phyloP scores from a whole-genome alignment of 2,329 filamentous ascomycete genomes.

The Clathrospora elynae region DNA sequence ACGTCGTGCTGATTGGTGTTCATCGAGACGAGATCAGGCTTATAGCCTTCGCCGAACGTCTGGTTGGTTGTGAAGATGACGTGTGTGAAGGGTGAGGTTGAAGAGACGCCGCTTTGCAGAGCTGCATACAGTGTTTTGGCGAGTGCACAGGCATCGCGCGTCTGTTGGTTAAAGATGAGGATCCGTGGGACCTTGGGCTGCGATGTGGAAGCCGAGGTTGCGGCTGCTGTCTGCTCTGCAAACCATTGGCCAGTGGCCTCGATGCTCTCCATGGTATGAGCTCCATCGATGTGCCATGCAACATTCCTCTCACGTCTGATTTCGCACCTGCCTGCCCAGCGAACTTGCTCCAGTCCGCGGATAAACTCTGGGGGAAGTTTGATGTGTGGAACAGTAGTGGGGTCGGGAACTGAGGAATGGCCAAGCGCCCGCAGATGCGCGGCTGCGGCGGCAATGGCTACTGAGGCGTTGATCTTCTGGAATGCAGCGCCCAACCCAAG shows the following conservation, averaged over 20 bases:
- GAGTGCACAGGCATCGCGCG: conserved; percentile 72
- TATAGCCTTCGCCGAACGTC: conserved; percentile 66
- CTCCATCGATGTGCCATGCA: conserved; percentile 84
- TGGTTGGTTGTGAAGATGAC: conserved; percentile 84
- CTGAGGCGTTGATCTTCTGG: conserved; percentile 66
- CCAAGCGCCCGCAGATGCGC: conserved; percentile 60
- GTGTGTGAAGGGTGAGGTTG: conserved; percentile 64
- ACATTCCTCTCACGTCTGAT: conserved; percentile 60
- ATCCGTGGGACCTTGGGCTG: conserved; percentile 53
- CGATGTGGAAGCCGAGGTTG: conserved; percentile 38
- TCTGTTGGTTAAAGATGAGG: conserved; percentile 92
- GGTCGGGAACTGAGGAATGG: conserved; percentile 48
- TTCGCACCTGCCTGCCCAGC: conserved; percentile 79
- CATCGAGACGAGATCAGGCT: conserved; percentile 66
- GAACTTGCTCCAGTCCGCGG: conserved; percentile 68
- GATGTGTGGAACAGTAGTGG: conserved; percentile 35
- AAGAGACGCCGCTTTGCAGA: conserved; percentile 48
- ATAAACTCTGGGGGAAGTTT: conserved; percentile 66
- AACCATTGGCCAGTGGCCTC: conserved; percentile 80
- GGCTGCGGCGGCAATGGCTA: conserved; percentile 64
- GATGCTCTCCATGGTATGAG: conserved; percentile 85
- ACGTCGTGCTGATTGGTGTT: conserved; percentile 65
- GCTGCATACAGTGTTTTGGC: conserved; percentile 66
- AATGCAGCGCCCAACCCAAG: conserved; percentile 67
- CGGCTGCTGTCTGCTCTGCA: conserved; percentile 50